Conservation (phyloP, 192 early-diverging fungal species). For the Coemansia sp. region DNA sequence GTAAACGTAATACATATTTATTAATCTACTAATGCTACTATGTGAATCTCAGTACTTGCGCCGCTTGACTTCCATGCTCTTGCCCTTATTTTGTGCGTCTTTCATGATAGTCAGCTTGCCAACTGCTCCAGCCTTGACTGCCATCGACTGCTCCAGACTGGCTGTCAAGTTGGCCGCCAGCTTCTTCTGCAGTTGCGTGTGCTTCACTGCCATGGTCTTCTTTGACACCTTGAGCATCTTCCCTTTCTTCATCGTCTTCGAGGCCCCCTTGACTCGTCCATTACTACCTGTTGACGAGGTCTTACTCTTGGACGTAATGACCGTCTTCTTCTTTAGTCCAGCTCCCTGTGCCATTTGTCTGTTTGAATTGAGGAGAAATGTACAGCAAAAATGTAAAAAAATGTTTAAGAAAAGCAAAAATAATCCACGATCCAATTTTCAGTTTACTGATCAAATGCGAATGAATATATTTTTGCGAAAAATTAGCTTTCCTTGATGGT, state of each 20-base stretch:
- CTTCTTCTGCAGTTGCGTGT: conserved; percentile 44
- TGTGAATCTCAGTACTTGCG: conserved; percentile 48
- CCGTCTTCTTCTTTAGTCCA: conserved; percentile 35
- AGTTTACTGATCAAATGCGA: too few relatives aligned
- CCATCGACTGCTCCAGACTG: conserved; percentile 58
- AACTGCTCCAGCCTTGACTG: conserved; percentile 64
- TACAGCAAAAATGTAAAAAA: not conserved
- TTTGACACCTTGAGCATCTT: conserved; percentile 46
- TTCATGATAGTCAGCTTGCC: conserved; percentile 76
- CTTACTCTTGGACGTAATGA: conserved; percentile 25
- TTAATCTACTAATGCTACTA: not conserved
- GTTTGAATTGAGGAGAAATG: conserved; percentile 2
- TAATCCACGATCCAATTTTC: not conserved
- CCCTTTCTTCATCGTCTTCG: conserved; percentile 26
- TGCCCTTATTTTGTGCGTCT: conserved; percentile 55
- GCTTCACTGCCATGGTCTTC: conserved; percentile 24
- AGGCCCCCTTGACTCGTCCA: not conserved
- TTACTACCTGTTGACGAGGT: not conserved
- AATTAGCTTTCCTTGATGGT: conserved; percentile 28
- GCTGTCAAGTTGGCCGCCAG: conserved; percentile 41
- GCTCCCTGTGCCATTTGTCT: conserved; percentile 46
- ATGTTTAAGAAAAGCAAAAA: not conserved
- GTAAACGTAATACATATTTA: not conserved
- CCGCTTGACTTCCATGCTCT: conserved; percentile 48
- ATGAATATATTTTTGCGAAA: too few relatives aligned